These are phyloP conservation scores for Penicillium atrosanguineum DNA, from an alignment of 495 filamentous ascomycete genomes.

Conservation along the genomic window DNA sequence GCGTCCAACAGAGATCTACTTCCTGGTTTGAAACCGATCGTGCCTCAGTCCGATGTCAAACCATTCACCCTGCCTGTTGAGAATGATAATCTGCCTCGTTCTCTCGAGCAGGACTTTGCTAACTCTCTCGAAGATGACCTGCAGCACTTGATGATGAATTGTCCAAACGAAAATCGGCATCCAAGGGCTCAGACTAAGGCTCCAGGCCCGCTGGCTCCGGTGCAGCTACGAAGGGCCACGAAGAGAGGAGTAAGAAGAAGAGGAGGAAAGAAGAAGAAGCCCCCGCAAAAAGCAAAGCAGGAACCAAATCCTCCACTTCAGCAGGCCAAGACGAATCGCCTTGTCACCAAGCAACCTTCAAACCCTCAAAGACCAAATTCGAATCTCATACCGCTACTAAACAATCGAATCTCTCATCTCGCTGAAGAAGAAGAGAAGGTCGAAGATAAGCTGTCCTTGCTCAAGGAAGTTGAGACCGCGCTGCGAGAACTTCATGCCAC, in stretches of 20 bases:
- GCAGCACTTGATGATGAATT: neutral
- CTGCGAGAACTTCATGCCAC: neutral
- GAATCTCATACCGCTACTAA: constrained; percentile 24
- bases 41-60: too few relatives aligned
- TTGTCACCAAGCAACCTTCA: too few relatives aligned
- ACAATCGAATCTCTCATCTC: constrained; percentile 17
- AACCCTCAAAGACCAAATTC: neutral
- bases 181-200: neutral
- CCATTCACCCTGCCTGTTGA: neutral
- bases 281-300: neutral
- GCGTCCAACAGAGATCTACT: neutral
- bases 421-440: neutral
- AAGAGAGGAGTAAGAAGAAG: neutral
- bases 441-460: neutral
- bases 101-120: neutral
- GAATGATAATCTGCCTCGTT: neutral
- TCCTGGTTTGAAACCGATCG: too few relatives aligned
- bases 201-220: neutral
- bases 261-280: neutral
- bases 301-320: too few relatives aligned
- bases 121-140: neutral
- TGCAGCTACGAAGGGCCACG: neutral
- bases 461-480: neutral
- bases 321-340: too few relatives aligned
- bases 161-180: neutral